phyloP scores from a whole-genome alignment of 176 grass and related monocot species.

The Chloris gayana region DNA sequence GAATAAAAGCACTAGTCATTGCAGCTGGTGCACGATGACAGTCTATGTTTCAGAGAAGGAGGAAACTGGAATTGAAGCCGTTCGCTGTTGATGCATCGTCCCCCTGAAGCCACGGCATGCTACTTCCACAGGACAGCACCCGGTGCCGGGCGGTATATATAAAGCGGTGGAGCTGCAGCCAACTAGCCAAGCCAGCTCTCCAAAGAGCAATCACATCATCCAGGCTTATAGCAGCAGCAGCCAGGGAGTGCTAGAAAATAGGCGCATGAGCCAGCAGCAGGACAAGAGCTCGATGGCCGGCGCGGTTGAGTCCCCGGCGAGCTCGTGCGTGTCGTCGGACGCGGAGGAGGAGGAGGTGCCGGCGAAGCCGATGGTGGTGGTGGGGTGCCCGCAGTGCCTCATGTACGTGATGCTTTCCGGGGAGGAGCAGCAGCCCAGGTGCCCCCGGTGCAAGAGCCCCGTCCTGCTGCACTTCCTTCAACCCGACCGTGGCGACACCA shows the following conservation, averaged over 20 bases:
- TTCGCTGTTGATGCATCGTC: neutral
- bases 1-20: neutral
- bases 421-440: slow-evolving; percentile 58
- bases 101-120: neutral
- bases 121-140: neutral
- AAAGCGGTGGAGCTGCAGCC: slow-evolving; percentile 12
- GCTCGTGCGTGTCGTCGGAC: slow-evolving; percentile 81
- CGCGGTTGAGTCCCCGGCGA: slow-evolving; percentile 58
- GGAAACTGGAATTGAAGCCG: slow-evolving; percentile 6
- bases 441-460: slow-evolving; percentile 73
- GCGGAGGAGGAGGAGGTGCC: slow-evolving; percentile 45
- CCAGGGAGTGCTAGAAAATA: neutral
- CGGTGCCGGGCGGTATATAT: neutral
- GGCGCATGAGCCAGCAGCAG: slow-evolving; percentile 18
- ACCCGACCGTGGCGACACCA: neutral
- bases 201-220: neutral
- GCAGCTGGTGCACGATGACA: slow-evolving; percentile 8
- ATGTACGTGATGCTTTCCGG: slow-evolving; percentile 83
- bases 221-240: neutral
- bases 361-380: too few species aligned
- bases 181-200: too few species aligned
- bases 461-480: slow-evolving; percentile 58
- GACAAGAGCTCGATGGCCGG: slow-evolving; percentile 26
- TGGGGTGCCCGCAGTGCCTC: slow-evolving; percentile 25
- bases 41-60: neutral